Base-by-base conservation (phyloP, 805 yeast species). In the Pichia pseudocactophila region DNA sequence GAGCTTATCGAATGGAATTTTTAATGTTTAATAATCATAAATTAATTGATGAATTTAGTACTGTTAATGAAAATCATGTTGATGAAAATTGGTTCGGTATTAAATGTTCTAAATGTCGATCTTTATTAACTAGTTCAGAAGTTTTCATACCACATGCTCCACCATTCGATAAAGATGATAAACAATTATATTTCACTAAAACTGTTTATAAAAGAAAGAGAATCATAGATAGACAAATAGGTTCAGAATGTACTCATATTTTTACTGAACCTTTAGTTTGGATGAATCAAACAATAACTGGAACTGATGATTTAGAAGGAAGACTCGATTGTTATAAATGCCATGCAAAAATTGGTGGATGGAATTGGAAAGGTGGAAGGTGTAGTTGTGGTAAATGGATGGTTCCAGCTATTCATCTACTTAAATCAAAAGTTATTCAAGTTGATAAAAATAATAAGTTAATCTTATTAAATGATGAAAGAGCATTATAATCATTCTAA, bases 381-480 rank as follows among this genome's bases (percentile, higher is more conserved):
- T 92, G 98, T 61, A 78, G 92, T 44, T 92, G 98, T 61, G 97
- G 97, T 2, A 78, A 76, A 53, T 92, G 98, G 98, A 80, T 90
- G 70, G 74, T 86, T 9, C 98, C 98, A 0, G 94, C 95, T 1
- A 72, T 92, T 46, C 86, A 84, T 58, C 61, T 92, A 42, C 88
- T 80, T 59, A 68, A 79, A 25, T 82, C 88, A 7, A 84, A 85
- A 58, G 90, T 86, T 5, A 97, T 90, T 57, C 76, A 76, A 46
- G 68, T 78, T 40, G 59, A 48, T 32, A 34, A 34, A 22, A 37
- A 35, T 19, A 43, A 43, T 32, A 48, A 48, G 39, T 35, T 48
- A 15, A 48, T 48, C 18, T 37, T 45, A 32, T 20, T 37, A 32
- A 48, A 38, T 36, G 51, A 48, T 35, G 42, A 39, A 18, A 45